Base-by-base conservation (phyloP, 768 basidiomycete genomes). In the Mycena vitilis region DNA sequence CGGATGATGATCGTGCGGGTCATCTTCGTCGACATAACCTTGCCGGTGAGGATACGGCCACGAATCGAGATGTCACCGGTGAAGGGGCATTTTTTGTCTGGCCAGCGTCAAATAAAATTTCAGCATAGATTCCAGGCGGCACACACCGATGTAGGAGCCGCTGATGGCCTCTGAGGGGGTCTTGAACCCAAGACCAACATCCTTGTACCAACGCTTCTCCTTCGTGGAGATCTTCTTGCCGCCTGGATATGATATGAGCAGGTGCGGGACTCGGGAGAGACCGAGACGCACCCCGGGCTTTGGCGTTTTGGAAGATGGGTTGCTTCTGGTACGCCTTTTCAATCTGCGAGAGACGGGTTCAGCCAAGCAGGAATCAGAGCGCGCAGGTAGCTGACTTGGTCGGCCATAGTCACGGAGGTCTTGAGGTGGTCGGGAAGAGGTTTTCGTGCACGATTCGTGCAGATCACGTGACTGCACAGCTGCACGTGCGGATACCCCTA, bases 1-100 rank as follows among this genome's bases (percentile, higher is more conserved):
- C 98, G 96, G 84, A 99, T 95, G 83, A 99, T 89, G 79, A 98
- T 88, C 67, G 98, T 99, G 79, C 97, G 95, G 80, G 93, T 97
- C 98, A 99, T 99, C 88, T 99, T 99, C 54, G 96, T 98, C 60
- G 97, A 99, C 69, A 98, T 86, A 70, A 99, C 97, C 81, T 95
- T 95, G 81, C 98, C 98, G 57, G 96, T 97, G 71, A 99, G 85
- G 84, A 99, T 99, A 76, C 98, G 96, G 63, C 98, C 98, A 79
- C 98, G 97, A 81, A 99, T 99, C 64, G 98, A 99, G 76, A 99
- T 85, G 74, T 95, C 86, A 72, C 97, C 94, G 73, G 95, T 96
- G 88, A 98, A 99, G 34, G 98, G 98, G 86, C 98, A 99, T 85
- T 99, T 99, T 88, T 99, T 99, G 89, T 99, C 98, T 95, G 75